A percentile compares a stretch with the other conserved stretches of the same genome.
Evolutionary conservation across 2,329 filamentous ascomycete genomes (phyloP).

Genomic region (Thelonectria discophora): DNA sequence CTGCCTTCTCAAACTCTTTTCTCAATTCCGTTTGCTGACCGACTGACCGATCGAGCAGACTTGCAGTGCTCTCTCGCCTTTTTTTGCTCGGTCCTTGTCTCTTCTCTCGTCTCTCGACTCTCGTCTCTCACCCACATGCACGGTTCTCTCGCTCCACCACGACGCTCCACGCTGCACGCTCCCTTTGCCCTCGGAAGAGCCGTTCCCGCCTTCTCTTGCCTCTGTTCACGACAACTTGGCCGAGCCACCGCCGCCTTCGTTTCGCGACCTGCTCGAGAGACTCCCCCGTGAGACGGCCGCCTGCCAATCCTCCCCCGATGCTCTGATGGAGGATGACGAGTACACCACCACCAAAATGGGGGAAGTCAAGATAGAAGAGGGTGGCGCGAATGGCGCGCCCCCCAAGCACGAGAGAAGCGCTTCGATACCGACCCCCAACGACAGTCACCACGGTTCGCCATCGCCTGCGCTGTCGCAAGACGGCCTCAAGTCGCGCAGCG

Average conservation of each 20-base stretch:
- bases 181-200: conserved; percentile 38
- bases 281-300: conserved; percentile 18
- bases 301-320: conserved; percentile 36
- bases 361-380: conserved; percentile 56
- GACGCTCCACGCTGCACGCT: conserved; percentile 34
- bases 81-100: conserved; percentile 26
- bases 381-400: conserved; percentile 47
- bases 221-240: conserved; percentile 30
- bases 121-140: conserved; percentile 37
- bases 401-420: conserved; percentile 54
- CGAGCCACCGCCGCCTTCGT: conserved; percentile 20
- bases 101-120: no score
- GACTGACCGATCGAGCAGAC: conserved; percentile 1
- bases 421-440: conserved; percentile 50
- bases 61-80: conserved; percentile 14
- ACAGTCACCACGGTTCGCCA: conserved; percentile 38
- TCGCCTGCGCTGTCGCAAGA: conserved; percentile 57
- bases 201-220: conserved; percentile 33
- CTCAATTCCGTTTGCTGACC: not conserved
- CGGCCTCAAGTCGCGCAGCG: conserved; percentile 57
- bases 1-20: conserved; percentile 16
- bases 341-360: conserved; percentile 53
- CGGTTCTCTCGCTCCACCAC: conserved; percentile 40
- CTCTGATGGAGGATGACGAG: conserved; percentile 54
- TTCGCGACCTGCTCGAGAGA: conserved; percentile 20